Conservation (phyloP, 2,329 filamentous ascomycete species). For the Diaporthe sp. region DNA sequence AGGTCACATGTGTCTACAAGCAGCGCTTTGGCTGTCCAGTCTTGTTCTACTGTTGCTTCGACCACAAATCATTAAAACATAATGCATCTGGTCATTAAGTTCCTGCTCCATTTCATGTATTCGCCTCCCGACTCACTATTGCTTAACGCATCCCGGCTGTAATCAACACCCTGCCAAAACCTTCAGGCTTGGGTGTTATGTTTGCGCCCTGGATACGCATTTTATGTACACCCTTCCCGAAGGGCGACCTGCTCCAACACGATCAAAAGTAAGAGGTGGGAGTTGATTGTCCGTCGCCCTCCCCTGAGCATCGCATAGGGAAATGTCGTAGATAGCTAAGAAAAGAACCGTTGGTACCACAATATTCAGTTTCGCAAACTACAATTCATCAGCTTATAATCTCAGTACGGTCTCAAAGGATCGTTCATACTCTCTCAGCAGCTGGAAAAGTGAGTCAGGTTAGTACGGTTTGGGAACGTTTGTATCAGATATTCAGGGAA, state of each 20-base stretch:
- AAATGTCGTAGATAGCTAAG: not conserved
- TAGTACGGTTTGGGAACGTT: not conserved
- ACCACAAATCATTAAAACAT: not conserved
- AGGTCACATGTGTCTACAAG: not conserved
- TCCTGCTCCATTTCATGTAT: not conserved
- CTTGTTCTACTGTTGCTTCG: not conserved
- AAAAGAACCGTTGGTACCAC: not conserved
- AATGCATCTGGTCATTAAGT: not conserved
- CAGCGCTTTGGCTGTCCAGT: not conserved
- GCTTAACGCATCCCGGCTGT: not conserved
- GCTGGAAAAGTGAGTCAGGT: not conserved
- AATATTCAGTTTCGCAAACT: constrained; percentile 5
- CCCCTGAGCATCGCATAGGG: constrained; percentile 2
- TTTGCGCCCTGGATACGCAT: not conserved
- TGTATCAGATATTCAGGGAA: not conserved
- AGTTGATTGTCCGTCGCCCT: not conserved
- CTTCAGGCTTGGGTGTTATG: not conserved
- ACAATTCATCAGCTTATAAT: not conserved
- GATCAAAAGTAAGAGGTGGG: not conserved
- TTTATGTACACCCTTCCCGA: constrained; percentile 8
- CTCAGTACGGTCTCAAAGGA: not conserved
- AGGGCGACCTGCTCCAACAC: constrained; percentile 14
- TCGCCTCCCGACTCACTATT: not conserved
- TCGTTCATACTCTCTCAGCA: not conserved
- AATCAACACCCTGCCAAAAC: not conserved